Evolutionary conservation across 2,329 filamentous ascomycete genomes (phyloP).

Genomic region (Tolypocladium inflatum): DNA sequence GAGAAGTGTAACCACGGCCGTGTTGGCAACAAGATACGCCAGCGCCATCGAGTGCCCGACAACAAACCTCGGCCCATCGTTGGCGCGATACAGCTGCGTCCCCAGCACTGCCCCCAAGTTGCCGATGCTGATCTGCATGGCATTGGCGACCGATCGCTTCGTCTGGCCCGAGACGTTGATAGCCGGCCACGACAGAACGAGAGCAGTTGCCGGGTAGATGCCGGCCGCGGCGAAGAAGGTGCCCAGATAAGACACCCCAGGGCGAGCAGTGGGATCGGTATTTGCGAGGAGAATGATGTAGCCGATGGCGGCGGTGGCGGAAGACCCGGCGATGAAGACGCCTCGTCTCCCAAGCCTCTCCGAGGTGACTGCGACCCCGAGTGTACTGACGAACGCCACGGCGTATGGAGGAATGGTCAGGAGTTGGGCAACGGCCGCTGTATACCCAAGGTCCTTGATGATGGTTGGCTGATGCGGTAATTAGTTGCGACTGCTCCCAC

Average conservation of each 20-base stretch:
- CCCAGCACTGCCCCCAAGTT: constrained; percentile 60
- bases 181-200: constrained; percentile 59
- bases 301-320: constrained; percentile 48
- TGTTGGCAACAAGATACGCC: constrained; percentile 51
- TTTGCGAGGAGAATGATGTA: constrained; percentile 52
- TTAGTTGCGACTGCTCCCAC: no score
- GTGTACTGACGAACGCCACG: constrained; percentile 49
- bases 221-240: constrained; percentile 56
- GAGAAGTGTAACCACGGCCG: constrained; percentile 40
- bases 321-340: constrained; percentile 52
- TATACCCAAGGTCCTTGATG: constrained; percentile 44
- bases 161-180: constrained; percentile 65
- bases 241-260: constrained; percentile 49
- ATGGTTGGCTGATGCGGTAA: constrained; percentile 31
- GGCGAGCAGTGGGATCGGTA: constrained; percentile 30
- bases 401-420: constrained; percentile 57
- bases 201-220: constrained; percentile 56
- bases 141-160: constrained; percentile 58
- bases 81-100: constrained; percentile 57
- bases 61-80: constrained; percentile 52
- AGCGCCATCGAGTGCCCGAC: constrained; percentile 59
- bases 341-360: constrained; percentile 49
- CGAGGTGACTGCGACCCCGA: constrained; percentile 48
- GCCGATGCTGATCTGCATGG: constrained; percentile 63
- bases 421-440: constrained; percentile 42